Evolutionary conservation across 2,329 filamentous ascomycete species (phyloP).

Genomic region (Fusarium temperatum): DNA sequence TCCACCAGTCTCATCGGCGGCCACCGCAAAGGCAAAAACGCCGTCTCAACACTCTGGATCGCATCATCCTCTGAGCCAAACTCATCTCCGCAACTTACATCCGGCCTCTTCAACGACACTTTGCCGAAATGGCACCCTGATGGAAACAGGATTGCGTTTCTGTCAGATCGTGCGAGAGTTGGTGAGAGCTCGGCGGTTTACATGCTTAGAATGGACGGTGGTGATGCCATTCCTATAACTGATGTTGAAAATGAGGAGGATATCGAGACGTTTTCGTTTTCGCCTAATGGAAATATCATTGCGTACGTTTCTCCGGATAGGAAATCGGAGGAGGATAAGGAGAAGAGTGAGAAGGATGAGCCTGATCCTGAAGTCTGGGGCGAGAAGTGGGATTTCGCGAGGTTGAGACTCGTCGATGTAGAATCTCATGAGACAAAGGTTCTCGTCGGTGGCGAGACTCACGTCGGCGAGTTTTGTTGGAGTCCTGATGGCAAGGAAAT

Average conservation of each 20-base stretch:
- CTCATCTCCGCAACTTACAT: constrained; percentile 11
- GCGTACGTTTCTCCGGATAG: constrained; percentile 30
- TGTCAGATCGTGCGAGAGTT: constrained; percentile 37
- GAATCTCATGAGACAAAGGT: constrained; percentile 29
- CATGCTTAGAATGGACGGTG: constrained; percentile 27
- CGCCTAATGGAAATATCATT: constrained; percentile 12
- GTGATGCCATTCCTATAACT: constrained; percentile 25
- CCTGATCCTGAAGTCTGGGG: constrained; percentile 50
- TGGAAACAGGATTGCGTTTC: constrained; percentile 1
- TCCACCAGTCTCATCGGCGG: background rate
- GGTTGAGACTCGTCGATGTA: constrained; percentile 46
- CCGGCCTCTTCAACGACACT: background rate
- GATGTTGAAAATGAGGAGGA: constrained; percentile 15
- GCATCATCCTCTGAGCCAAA: constrained; percentile 11
- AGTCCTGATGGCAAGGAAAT: constrained; percentile 30
- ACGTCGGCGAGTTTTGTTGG: constrained; percentile 23
- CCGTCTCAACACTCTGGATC: constrained; percentile 27
- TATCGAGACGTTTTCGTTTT: constrained; percentile 20
- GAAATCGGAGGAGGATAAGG: constrained; percentile 4
- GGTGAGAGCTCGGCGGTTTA: constrained; percentile 42
- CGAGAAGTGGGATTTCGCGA: constrained; percentile 45
- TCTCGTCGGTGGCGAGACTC: constrained; percentile 10
- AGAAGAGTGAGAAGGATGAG: constrained; percentile 42
- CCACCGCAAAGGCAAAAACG: constrained; percentile 15
- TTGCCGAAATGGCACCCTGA: constrained; percentile 10